Evolutionary conservation across 371 early-diverging fungal species (phyloP).

Genomic region (Amoeboaphelidium protococcarum): DNA sequence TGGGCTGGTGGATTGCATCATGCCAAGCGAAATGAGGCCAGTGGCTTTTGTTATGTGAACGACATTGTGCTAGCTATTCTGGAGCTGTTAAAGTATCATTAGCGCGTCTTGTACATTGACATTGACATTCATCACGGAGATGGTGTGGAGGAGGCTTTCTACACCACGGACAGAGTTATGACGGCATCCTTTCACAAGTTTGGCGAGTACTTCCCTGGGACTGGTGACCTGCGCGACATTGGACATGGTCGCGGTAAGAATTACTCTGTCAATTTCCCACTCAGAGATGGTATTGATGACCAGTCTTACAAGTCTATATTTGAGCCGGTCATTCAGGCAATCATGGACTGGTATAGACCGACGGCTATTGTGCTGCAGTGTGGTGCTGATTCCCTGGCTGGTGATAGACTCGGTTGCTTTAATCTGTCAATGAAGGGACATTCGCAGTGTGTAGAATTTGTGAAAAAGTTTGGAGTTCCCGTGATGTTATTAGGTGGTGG

Average conservation of each 20-base stretch:
- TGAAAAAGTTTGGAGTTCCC: conserved; percentile 54
- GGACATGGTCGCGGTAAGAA: conserved; percentile 44
- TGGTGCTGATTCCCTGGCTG: conserved; percentile 83
- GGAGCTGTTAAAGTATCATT: conserved; percentile 51
- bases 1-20: conserved; percentile 93
- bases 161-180: conserved; percentile 65
- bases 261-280: conserved; percentile 69
- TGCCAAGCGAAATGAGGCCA: conserved; percentile 72
- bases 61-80: conserved; percentile 78
- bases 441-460: conserved; percentile 57
- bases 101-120: conserved; percentile 73
- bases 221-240: conserved; percentile 54
- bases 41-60: conserved; percentile 87
- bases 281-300: conserved; percentile 75
- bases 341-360: conserved; percentile 51
- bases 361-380: conserved; percentile 71
- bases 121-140: conserved; percentile 94
- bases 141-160: conserved; percentile 82
- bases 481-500: conserved; percentile 75
- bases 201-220: conserved; percentile 79
- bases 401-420: conserved; percentile 72
- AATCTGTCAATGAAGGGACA: conserved; percentile 70
- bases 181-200: conserved; percentile 83
- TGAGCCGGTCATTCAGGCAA: conserved; percentile 45
- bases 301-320: conserved; percentile 50